A percentile compares a stretch with the other conserved stretches of the same genome.
Conservation (phyloP, 805 yeast genomes). For the Blastobotrys muscicola region DNA sequence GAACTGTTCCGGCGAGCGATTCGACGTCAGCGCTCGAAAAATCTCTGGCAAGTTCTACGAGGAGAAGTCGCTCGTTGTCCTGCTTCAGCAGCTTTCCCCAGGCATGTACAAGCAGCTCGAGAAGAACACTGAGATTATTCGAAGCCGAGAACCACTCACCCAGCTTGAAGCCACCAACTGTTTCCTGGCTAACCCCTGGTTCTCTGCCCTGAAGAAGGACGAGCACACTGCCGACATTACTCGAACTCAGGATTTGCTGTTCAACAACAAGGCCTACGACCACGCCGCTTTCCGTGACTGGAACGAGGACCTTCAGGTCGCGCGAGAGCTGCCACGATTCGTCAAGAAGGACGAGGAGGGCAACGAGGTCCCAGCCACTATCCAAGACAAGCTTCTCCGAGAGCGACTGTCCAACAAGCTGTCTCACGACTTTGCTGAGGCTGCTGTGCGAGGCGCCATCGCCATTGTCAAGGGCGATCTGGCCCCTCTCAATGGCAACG, state of each 20-base stretch:
- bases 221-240: conserved; percentile 45
- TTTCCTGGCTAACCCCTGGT: conserved; percentile 69
- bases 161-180: conserved; percentile 45
- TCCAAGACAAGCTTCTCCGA: conserved; percentile 61
- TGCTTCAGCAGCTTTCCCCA: conserved; percentile 60
- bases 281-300: conserved; percentile 60
- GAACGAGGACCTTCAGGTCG: conserved; percentile 84
- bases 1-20: conserved; percentile 53
- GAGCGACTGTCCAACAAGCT: conserved; percentile 68
- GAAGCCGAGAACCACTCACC: conserved; percentile 22
- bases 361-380: conserved; percentile 26
- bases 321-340: conserved; percentile 52
- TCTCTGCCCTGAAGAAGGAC: conserved; percentile 20
- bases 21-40: conserved; percentile 52
- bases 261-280: conserved; percentile 51
- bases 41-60: conserved; percentile 25
- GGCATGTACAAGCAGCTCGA: conserved; percentile 44
- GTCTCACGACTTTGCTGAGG: conserved; percentile 63
- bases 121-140: conserved; percentile 37
- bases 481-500: conserved; percentile 72
- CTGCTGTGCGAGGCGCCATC: conserved; percentile 73
- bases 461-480: conserved; percentile 66
- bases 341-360: conserved; percentile 16
- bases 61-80: conserved; percentile 47
- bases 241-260: conserved; percentile 46